Evolutionary conservation across 371 early-diverging fungal genomes (phyloP).

Genomic region (Mortierella sp.): DNA sequence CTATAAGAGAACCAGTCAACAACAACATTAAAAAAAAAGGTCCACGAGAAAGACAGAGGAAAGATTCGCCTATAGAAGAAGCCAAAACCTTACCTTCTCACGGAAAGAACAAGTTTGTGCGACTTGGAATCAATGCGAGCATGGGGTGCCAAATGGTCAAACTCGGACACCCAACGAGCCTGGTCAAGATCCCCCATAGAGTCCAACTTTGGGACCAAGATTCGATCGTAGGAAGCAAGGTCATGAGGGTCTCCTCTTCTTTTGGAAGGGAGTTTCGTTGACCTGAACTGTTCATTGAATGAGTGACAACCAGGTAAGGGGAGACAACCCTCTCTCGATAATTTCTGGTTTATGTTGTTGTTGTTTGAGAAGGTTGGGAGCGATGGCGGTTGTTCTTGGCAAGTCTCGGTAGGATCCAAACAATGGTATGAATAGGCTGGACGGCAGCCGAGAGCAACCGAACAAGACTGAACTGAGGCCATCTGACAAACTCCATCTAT

Average conservation of each 20-base stretch:
- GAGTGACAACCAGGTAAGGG: slow-evolving; percentile 34
- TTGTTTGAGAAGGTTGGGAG: too few species aligned
- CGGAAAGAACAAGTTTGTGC: slow-evolving; percentile 17
- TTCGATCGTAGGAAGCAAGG: too few species aligned
- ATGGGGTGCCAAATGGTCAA: slow-evolving; percentile 33
- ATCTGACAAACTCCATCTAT: slow-evolving; percentile 33
- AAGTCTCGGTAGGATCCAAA: slow-evolving; percentile 2
- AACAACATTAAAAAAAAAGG: neutral
- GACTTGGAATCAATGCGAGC: slow-evolving; percentile 23
- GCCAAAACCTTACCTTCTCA: slow-evolving; percentile 18
- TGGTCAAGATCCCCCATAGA: slow-evolving; percentile 34
- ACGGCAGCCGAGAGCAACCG: slow-evolving; percentile 32
- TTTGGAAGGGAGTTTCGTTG: neutral
- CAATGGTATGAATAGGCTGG: slow-evolving; percentile 21
- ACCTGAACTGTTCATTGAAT: slow-evolving; percentile 34
- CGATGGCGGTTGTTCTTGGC: too few species aligned
- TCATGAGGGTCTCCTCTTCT: too few species aligned
- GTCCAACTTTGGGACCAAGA: slow-evolving; percentile 23
- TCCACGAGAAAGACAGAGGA: neutral
- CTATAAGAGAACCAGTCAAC: neutral
- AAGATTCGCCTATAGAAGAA: neutral
- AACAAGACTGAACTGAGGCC: slow-evolving; percentile 28
- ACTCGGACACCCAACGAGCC: slow-evolving; percentile 39
- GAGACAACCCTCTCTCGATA: slow-evolving; percentile 23
- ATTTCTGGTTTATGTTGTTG: too few species aligned